phyloP scores from a whole-genome alignment of 2,329 filamentous ascomycete species.

The Coniochaeta ligniaria region DNA sequence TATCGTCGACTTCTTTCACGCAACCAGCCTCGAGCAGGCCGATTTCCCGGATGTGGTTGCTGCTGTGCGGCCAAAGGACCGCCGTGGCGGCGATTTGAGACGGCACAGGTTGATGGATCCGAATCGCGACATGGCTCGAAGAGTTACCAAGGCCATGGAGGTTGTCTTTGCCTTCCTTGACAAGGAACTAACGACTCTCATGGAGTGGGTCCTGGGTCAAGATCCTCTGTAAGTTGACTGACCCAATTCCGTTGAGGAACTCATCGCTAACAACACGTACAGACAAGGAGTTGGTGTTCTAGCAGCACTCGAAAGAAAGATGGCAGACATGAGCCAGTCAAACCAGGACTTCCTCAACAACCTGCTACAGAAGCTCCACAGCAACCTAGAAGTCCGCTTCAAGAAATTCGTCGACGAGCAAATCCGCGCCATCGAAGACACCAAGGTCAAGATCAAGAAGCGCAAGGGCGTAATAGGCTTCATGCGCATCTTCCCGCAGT shows the following conservation, averaged over 20 bases:
- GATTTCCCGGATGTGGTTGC: slow-evolving; percentile 81
- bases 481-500: slow-evolving; percentile 86
- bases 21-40: slow-evolving; percentile 71
- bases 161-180: slow-evolving; percentile 79
- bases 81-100: slow-evolving; percentile 66
- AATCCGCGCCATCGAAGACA: slow-evolving; percentile 91
- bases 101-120: slow-evolving; percentile 77
- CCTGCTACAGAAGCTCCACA: slow-evolving; percentile 71
- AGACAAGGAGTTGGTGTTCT: slow-evolving; percentile 88
- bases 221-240: slow-evolving; percentile 67
- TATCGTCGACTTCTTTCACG: slow-evolving; percentile 92
- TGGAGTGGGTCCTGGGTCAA: slow-evolving; percentile 74
- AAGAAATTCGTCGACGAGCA: slow-evolving; percentile 90
- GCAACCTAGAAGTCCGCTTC: slow-evolving; percentile 68
- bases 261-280: background rate
- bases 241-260: background rate
- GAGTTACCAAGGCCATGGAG: slow-evolving; percentile 82
- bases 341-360: slow-evolving; percentile 86
- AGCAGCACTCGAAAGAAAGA: slow-evolving; percentile 70
- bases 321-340: slow-evolving; percentile 74
- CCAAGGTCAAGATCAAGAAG: slow-evolving; percentile 98
- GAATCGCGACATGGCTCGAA: slow-evolving; percentile 77
- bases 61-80: slow-evolving; percentile 55
- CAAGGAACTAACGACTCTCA: slow-evolving; percentile 66
- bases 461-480: slow-evolving; percentile 94